Percentiles rank a stretch among this genome's conserved stretches.
Evolutionary conservation across 495 filamentous ascomycete species (phyloP).

Genomic region (Talaromyces adpressus): DNA sequence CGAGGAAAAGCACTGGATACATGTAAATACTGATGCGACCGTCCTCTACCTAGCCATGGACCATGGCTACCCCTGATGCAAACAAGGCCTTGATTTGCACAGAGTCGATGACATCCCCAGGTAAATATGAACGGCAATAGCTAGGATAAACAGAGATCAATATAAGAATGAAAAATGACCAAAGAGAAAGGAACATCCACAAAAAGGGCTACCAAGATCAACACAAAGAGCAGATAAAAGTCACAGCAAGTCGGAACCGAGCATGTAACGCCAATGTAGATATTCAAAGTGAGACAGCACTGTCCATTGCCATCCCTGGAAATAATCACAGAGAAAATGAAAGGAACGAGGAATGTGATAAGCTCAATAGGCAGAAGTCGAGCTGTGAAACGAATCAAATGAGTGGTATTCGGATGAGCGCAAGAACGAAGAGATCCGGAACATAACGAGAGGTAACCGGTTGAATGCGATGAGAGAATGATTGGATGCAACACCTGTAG

Average conservation of each 20-base stretch:
- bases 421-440: not conserved
- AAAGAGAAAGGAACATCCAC: constrained; percentile 2
- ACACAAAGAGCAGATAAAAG: constrained; percentile 7
- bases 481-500: constrained; percentile 6
- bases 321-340: constrained; percentile 8
- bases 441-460: not conserved
- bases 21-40: not conserved
- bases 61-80: not conserved
- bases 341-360: not conserved
- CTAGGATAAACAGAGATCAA: not conserved
- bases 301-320: not conserved
- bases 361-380: not conserved
- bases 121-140: not conserved
- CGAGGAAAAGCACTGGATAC: not conserved
- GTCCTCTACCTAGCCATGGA: not conserved
- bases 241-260: not conserved
- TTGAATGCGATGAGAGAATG: not conserved
- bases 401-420: constrained; percentile 3
- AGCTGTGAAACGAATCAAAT: not conserved
- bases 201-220: constrained; percentile 10
- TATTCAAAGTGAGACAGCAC: constrained; percentile 4
- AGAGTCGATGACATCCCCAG: not conserved
- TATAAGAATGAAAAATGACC: not conserved
- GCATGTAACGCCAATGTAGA: constrained; percentile 6
- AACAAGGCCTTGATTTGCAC: not conserved